phyloP scores from a whole-genome alignment of 139 green algal genomes.

The Chlamydomonas eustigma region DNA sequence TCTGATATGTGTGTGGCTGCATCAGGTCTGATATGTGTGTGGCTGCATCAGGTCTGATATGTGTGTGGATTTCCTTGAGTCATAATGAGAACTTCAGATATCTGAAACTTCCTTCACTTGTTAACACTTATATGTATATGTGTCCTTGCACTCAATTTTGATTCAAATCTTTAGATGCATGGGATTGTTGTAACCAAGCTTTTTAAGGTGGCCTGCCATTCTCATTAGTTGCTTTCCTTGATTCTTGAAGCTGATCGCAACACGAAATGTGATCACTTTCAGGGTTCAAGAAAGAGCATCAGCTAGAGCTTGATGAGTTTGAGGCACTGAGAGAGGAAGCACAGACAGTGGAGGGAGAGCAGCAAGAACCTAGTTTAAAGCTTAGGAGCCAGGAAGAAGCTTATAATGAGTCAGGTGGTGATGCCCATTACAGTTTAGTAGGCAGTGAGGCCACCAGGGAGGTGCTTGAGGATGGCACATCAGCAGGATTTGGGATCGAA shows the following conservation, averaged over 20 bases:
- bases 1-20: not conserved
- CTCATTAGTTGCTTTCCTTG: not conserved
- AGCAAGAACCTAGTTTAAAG: not conserved
- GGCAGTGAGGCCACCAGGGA: not conserved
- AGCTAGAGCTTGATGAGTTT: not conserved
- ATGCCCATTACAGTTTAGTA: not conserved
- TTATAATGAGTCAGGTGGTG: not conserved
- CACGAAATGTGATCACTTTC: conserved; percentile 1
- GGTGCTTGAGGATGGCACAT: not conserved
- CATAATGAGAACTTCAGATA: not conserved
- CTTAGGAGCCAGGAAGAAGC: not conserved
- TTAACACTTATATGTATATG: not conserved
- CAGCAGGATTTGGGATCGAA: not conserved
- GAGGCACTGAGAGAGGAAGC: not conserved
- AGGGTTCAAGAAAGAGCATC: conserved; percentile 15
- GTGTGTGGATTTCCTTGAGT: not conserved
- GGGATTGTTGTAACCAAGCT: not conserved
- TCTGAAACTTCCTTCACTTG: not conserved
- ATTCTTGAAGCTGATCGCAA: conserved; percentile 13
- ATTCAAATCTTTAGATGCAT: not conserved
- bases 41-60: not conserved
- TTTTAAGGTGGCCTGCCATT: too few relatives aligned
- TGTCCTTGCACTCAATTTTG: not conserved
- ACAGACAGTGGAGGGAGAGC: not conserved
- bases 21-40: not conserved